Evolutionary conservation across 2,329 filamentous ascomycete genomes (phyloP).

Genomic region (Ceratocystis ficicola): DNA sequence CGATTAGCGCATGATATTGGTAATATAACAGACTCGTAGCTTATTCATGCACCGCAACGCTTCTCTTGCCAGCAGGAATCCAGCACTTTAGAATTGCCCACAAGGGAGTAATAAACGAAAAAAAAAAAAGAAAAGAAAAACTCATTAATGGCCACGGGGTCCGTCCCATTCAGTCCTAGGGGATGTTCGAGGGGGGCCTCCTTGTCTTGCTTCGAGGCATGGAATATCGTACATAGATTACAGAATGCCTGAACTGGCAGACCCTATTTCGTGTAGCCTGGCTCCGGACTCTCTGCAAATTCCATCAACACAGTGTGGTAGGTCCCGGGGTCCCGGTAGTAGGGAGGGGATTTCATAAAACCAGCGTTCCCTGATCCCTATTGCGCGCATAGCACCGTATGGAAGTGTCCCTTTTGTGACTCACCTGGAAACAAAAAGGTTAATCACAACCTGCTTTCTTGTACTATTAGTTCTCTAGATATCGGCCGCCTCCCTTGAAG

Average conservation of each 20-base stretch:
- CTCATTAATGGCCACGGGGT: neutral
- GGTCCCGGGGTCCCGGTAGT: neutral
- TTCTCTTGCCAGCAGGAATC: too few relatives aligned
- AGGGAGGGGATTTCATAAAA: neutral
- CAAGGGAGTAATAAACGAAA: neutral
- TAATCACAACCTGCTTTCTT: neutral
- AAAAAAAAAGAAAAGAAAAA: neutral
- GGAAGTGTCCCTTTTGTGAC: too few relatives aligned
- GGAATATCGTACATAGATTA: neutral
- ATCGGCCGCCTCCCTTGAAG: neutral
- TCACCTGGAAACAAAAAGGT: neutral
- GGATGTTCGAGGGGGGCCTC: neutral
- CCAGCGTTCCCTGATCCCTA: too few relatives aligned
- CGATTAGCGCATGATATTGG: too few relatives aligned
- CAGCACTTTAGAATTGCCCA: too few relatives aligned
- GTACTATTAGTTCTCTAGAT: neutral
- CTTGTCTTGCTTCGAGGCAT: conserved; percentile 7
- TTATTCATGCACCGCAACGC: too few relatives aligned
- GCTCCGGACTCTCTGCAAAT: too few relatives aligned
- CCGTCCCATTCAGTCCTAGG: neutral
- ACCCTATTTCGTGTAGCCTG: too few relatives aligned
- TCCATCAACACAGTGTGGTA: too few relatives aligned
- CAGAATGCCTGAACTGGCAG: too few relatives aligned
- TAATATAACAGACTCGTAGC: too few relatives aligned
- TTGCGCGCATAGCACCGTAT: too few relatives aligned